A percentile compares a stretch with the other conserved stretches of the same genome.
Conservation (phyloP, 2,329 filamentous ascomycete genomes). For the Botrytis byssoidea region DNA sequence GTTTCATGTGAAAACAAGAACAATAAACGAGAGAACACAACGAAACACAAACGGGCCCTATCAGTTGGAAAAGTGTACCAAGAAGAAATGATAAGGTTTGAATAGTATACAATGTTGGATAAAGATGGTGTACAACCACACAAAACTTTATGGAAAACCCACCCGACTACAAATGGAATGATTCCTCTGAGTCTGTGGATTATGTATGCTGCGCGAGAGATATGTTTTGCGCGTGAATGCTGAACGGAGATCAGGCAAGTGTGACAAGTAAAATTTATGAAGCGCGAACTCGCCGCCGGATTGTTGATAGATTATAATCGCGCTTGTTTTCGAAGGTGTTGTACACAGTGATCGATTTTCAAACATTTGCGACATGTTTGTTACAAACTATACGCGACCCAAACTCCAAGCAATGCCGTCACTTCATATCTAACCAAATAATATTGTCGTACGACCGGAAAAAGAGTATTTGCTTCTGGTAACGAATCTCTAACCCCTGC, state of each 20-base stretch:
- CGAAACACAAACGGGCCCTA: neutral
- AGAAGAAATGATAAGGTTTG: neutral
- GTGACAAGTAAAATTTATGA: neutral
- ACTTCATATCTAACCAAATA: slow-evolving; percentile 33
- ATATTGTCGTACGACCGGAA: slow-evolving; percentile 20
- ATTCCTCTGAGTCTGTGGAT: neutral
- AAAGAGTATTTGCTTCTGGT: slow-evolving; percentile 1
- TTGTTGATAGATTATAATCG: neutral
- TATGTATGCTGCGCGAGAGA: neutral
- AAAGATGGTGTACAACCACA: slow-evolving; percentile 13
- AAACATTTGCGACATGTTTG: slow-evolving; percentile 23
- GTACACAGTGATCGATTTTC: slow-evolving; percentile 31
- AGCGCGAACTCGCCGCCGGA: neutral
- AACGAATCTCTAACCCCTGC: slow-evolving; percentile 33
- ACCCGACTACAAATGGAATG: neutral
- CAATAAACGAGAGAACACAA: neutral
- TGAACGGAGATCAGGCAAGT: neutral
- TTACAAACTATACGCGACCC: slow-evolving; percentile 32
- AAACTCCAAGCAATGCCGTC: slow-evolving; percentile 39
- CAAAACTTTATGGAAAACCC: neutral
- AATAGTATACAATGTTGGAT: slow-evolving; percentile 1
- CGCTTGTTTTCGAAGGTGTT: slow-evolving; percentile 18
- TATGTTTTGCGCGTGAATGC: neutral
- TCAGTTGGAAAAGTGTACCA: neutral
- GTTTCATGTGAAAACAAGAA: neutral